Conservation (phyloP, 805 yeast genomes). For the Pichia sporocuriosa region DNA sequence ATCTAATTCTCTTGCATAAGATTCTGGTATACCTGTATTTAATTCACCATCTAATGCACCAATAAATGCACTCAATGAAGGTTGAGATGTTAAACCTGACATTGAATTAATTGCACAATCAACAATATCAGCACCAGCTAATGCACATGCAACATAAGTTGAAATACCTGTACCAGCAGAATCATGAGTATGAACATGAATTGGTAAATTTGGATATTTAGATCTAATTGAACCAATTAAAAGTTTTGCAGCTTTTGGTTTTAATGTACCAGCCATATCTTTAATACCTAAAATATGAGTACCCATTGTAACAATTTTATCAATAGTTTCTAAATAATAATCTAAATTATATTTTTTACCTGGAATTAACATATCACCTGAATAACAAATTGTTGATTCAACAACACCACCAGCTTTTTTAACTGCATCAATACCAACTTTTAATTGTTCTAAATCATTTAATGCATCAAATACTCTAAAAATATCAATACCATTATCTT, state of each 20-base stretch:
- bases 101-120: conserved; percentile 96
- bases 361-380: conserved; percentile 96
- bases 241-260: conserved; percentile 85
- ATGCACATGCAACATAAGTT: conserved; percentile 88
- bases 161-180: conserved; percentile 99
- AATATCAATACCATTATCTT: conserved; percentile 92
- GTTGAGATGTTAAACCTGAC: conserved; percentile 99
- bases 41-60: conserved; percentile 88
- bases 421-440: conserved; percentile 97
- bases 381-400: conserved; percentile 96
- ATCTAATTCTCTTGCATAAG: conserved; percentile 75
- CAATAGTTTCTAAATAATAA: conserved; percentile 79
- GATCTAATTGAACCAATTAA: conserved; percentile 77
- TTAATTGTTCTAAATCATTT: conserved; percentile 92
- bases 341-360: conserved; percentile 94
- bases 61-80: conserved; percentile 85
- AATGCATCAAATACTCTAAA: conserved; percentile 97
- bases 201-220: conserved; percentile 87
- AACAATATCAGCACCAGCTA: conserved; percentile 96
- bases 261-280: conserved; percentile 99
- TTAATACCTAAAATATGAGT: conserved; percentile 96
- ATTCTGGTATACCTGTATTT: conserved; percentile 62
- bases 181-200: conserved; percentile 98
- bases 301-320: conserved; percentile 83
- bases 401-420: conserved; percentile 98